Base-by-base conservation (phyloP, 202 grass and related monocot species). In the Tripidium arundinaceum region DNA sequence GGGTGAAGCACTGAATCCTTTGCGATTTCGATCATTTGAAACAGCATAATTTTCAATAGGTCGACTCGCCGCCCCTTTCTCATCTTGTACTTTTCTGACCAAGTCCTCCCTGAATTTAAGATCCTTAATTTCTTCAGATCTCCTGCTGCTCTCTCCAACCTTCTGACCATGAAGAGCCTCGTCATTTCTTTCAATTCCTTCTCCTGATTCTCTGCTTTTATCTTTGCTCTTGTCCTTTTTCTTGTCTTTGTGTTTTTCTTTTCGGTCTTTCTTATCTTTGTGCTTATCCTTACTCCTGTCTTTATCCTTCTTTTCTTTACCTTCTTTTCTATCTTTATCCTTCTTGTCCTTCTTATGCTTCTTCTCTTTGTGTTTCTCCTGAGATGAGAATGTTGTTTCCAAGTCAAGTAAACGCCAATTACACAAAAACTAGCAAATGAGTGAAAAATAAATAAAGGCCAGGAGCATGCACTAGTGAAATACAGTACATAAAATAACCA, bases 311-410 rank as follows among this genome's bases (percentile, higher is more conserved):
- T 76, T 88, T 81, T 86, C 90, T 88, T 87, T 91, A 45, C 79
- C 83, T 75, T 91, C 89, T 86, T 92, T 92, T 66, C 64, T 85
- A 65, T 84, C 86, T 89, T 78, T 92, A 12, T 89, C 85, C 69
- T 78, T 87, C 89, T 85, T 91, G 42, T 91, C 89, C 59, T 91
- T 92, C 80, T 92, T 89, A 84, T 84, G 90, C 66, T 92, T 92
- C 90, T 86, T 89, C 61, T 92, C 86, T 60, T 86, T 92, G 42
- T 86, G 83, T 68, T 92, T 92, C 60, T 89, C 90, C 90, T 92
- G 83, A 81, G 77, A 86, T 45, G 40, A 31, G 15, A 66, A 61
- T 2, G 22, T 11, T 34, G 29, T 12, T 74, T 43, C 21, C 21
- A 45, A 34, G 40, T 83, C 50, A 83, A 65, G 1, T 61, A 77